These are phyloP conservation scores for Lyophyllum decastes DNA, from an alignment of 768 basidiomycete genomes.

Conservation along the genomic window DNA sequence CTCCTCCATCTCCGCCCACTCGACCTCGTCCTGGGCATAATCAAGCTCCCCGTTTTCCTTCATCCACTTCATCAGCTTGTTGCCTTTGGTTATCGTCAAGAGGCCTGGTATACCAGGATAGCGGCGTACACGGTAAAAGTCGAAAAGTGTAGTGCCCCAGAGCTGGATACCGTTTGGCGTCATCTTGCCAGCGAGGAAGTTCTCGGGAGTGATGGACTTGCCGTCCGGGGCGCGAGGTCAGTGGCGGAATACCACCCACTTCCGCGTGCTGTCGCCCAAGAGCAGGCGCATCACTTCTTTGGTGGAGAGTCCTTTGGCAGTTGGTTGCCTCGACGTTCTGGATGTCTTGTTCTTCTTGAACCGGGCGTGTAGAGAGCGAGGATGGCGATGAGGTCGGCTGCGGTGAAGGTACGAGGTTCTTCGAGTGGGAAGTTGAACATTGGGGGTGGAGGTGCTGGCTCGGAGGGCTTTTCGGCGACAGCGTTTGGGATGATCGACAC, in stretches of 20 bases:
- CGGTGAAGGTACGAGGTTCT: conserved; percentile 11
- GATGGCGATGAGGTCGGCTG: conserved; percentile 14
- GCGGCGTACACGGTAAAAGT: conserved; percentile 37
- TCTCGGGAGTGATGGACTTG: conserved; percentile 8
- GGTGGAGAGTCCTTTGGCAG: background rate
- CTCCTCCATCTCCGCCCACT: conserved; percentile 34
- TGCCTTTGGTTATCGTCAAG: conserved; percentile 31
- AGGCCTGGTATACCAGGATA: conserved; percentile 17
- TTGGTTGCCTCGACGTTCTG: background rate
- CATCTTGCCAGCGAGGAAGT: conserved; percentile 26
- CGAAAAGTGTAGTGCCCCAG: conserved; percentile 45
- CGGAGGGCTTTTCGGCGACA: too few species aligned
- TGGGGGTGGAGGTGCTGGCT: background rate
- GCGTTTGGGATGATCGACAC: background rate
- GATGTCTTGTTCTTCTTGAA: background rate
- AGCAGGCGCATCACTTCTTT: conserved; percentile 1
- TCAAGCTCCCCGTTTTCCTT: conserved; percentile 33
- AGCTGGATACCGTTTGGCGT: conserved; percentile 30
- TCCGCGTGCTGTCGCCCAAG: background rate
- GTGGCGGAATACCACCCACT: conserved; percentile 9
- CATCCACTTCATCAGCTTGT: conserved; percentile 37
- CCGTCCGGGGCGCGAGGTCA: conserved; percentile 19
- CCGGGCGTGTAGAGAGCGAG: background rate
- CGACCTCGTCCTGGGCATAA: conserved; percentile 31
- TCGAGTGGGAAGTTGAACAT: conserved; percentile 14